These are phyloP conservation scores for Carex kokanica DNA, from an alignment of 176 grass and related monocot species.

Conservation along the genomic window DNA sequence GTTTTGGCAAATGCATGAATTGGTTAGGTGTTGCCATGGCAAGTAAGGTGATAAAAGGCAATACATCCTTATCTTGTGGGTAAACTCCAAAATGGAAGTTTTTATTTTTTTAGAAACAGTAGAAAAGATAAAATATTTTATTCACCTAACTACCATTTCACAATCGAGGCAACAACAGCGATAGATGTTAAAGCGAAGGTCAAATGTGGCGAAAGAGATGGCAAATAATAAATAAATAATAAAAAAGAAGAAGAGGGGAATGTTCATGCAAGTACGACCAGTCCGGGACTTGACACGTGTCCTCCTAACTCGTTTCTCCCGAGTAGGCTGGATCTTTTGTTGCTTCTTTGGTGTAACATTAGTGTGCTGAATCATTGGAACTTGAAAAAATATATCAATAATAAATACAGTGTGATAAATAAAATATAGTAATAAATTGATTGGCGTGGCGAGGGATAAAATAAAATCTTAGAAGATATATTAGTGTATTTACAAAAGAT, in stretches of 20 bases:
- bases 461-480: not conserved
- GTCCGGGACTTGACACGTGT: not conserved
- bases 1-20: conserved; percentile 24
- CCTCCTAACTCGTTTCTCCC: not conserved
- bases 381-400: not conserved
- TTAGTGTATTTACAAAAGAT: not conserved
- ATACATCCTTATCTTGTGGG: conserved; percentile 16
- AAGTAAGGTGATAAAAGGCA: not conserved
- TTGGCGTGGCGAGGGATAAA: not conserved
- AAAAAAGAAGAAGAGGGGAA: not conserved
- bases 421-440: not conserved
- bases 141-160: not conserved
- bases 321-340: not conserved
- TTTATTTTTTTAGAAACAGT: not conserved
- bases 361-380: not conserved
- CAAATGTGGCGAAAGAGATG: too few species aligned
- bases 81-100: conserved; percentile 17
- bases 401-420: not conserved
- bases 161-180: not conserved
- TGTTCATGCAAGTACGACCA: not conserved
- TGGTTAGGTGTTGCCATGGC: conserved; percentile 13
- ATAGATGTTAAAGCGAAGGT: conserved; percentile 1
- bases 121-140: not conserved
- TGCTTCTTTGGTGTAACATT: not conserved
- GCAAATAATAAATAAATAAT: not conserved